Percentiles rank a stretch among this genome's conserved stretches.
These are phyloP conservation scores for Apiotrichum veenhuisii DNA, from an alignment of 1,284 basidiomycete species.

Conservation along the genomic window DNA sequence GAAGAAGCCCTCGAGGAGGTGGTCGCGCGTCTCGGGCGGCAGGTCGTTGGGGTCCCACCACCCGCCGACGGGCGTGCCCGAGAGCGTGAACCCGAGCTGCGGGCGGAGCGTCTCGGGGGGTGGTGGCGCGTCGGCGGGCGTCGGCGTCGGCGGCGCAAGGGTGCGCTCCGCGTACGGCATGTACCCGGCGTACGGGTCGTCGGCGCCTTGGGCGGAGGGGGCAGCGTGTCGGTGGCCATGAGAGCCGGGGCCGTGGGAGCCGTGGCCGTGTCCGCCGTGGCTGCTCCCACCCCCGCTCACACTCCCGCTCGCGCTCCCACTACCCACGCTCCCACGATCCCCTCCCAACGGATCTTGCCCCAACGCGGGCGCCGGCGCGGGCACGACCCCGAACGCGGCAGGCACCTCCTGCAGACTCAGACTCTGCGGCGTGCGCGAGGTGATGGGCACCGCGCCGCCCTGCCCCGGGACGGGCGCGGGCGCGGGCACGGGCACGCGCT, in stretches of 20 bases:
- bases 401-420: background rate
- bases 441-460: background rate
- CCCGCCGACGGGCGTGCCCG: slow-evolving; percentile 29
- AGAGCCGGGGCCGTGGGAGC: no score
- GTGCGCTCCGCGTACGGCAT: no score
- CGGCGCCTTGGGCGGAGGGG: no score
- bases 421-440: background rate
- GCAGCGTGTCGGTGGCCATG: no score
- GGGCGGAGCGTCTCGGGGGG: background rate
- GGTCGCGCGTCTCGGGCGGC: slow-evolving; percentile 38
- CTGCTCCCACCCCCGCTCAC: no score
- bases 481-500: background rate
- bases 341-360: no score
- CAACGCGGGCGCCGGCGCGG: background rate
- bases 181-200: no score
- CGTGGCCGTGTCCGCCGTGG: no score
- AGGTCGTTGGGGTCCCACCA: slow-evolving; percentile 44
- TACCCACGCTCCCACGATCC: no score
- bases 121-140: no score
- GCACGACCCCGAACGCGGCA: background rate
- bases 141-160: no score
- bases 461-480: background rate
- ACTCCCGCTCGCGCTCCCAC: no score
- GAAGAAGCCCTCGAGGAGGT: slow-evolving; percentile 40
- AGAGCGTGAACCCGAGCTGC: background rate